Evolutionary conservation across 768 basidiomycete species (phyloP), one percentile per base, ranked within the genome.

Genomic region (Steccherinum ochraceum): DNA sequence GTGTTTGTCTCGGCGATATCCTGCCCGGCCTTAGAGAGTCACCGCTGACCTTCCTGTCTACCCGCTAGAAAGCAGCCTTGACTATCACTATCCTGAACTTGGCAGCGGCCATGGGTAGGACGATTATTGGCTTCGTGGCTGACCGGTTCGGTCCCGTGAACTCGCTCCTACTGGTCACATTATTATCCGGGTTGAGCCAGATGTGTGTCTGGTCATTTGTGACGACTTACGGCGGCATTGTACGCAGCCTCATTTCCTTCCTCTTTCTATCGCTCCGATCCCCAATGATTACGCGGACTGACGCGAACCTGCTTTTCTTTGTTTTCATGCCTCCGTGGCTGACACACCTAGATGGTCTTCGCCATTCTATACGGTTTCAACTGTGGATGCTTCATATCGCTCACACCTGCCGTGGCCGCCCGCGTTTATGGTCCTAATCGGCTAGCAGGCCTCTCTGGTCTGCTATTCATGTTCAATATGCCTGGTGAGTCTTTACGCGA

Each of bases 91-190:
- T 59, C 45, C 53, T 59, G 41, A 56, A 59, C 46, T 24, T 59
- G 35, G 53, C 58, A 45, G 55, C 58, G 13, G 58, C 53, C 4
- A 43, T 46, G 26, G 58, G 58, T 1, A 56, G 72, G 46, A 66
- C 68, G 26, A 46, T 60, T 20, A 66, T 69, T 44, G 73, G 73
- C 1, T 63, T 65, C 49, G 40, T 67, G n/a, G 65, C 69, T 4
- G 73, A 74, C 56, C 55, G 59, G 16, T 53, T 73, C 42, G 73
- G 73, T 3, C 65, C 69, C 13, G 62, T 68, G 40, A 74, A 74
- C 57, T 63, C 71, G 40, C 64, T 73, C 53, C 67, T 70, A 47
- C 42, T 66, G n/a, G 58, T 63, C 27, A 61, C 72, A 54, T 52
- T 64, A 45, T 51, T 69, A 26, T 67, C 68, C 20, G 68, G 69